Conservation (phyloP, 2,329 filamentous ascomycete genomes). For the Trichoderma oligosporum region DNA sequence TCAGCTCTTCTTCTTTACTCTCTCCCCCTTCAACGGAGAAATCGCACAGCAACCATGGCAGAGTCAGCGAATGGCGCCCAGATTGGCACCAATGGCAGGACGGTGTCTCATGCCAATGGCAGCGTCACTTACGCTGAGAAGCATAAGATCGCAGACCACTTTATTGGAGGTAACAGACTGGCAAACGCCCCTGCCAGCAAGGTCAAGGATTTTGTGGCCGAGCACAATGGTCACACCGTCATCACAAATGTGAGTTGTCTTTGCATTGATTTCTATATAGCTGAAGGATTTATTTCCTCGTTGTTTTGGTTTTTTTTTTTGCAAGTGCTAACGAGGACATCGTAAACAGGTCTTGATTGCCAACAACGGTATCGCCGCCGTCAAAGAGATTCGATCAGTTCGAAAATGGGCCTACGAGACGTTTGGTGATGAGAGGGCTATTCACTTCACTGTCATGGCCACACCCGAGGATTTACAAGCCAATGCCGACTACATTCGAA, state of each 20-base stretch:
- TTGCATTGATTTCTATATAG: too few species aligned
- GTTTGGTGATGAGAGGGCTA: slow-evolving; percentile 95
- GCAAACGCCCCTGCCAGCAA: slow-evolving; percentile 75
- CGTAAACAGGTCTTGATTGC: slow-evolving; percentile 80
- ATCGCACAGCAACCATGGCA: slow-evolving; percentile 41
- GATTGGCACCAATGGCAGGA: slow-evolving; percentile 43
- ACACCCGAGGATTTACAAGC: slow-evolving; percentile 95
- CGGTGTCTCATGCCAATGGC: slow-evolving; percentile 54
- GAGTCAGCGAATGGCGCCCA: slow-evolving; percentile 40
- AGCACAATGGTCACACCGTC: slow-evolving; percentile 90
- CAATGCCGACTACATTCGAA: slow-evolving; percentile 98
- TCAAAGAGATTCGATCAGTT: slow-evolving; percentile 98
- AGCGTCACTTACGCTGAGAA: slow-evolving; percentile 70
- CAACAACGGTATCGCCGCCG: slow-evolving; percentile 99
- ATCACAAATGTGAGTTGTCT: slow-evolving; percentile 80
- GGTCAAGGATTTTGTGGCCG: slow-evolving; percentile 93
- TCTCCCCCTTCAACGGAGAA: neutral
- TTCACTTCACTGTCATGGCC: slow-evolving; percentile 99
- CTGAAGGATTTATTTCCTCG: too few species aligned
- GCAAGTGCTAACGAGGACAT: neutral
- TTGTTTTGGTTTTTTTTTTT: neutral
- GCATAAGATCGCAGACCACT: slow-evolving; percentile 82
- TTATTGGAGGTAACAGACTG: slow-evolving; percentile 91
- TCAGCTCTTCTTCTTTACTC: neutral
- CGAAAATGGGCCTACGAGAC: slow-evolving; percentile 99